These are phyloP conservation scores for Aspergillus versicolor DNA, from an alignment of 2,329 filamentous ascomycete genomes.

Conservation along the genomic window DNA sequence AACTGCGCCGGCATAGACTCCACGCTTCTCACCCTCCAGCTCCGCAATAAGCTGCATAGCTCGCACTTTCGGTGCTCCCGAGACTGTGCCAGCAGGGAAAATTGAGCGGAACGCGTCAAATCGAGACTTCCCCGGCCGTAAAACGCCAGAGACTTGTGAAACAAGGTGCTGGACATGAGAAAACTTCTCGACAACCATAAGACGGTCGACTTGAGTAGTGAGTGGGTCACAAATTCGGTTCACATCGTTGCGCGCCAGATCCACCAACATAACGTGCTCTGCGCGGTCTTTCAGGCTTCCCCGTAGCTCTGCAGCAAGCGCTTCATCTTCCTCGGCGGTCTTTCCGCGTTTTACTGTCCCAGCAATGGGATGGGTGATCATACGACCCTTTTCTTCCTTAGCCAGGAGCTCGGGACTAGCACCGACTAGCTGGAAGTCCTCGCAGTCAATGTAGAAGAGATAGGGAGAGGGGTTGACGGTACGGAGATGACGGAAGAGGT, in stretches of 20 bases:
- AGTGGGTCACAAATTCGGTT: slow-evolving; percentile 92
- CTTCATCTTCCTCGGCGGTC: slow-evolving; percentile 76
- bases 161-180: slow-evolving; percentile 97
- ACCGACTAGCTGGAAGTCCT: slow-evolving; percentile 90
- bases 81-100: slow-evolving; percentile 95
- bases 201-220: slow-evolving; percentile 83
- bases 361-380: slow-evolving; percentile 96
- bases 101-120: slow-evolving; percentile 97
- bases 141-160: slow-evolving; percentile 89
- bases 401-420: slow-evolving; percentile 93
- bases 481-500: slow-evolving; percentile 92
- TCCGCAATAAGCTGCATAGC: slow-evolving; percentile 98
- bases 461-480: slow-evolving; percentile 98
- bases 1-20: slow-evolving; percentile 92
- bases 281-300: slow-evolving; percentile 86
- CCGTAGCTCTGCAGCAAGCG: slow-evolving; percentile 72
- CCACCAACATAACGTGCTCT: slow-evolving; percentile 97
- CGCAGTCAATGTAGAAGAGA: slow-evolving; percentile 92
- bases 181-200: slow-evolving; percentile 94
- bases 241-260: slow-evolving; percentile 92
- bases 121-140: slow-evolving; percentile 77
- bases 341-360: slow-evolving; percentile 88
- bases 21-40: slow-evolving; percentile 88
- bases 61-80: slow-evolving; percentile 89
- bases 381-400: slow-evolving; percentile 79